Base-by-base conservation (phyloP, 2,329 filamentous ascomycete species). In the Claviceps sorghi region DNA sequence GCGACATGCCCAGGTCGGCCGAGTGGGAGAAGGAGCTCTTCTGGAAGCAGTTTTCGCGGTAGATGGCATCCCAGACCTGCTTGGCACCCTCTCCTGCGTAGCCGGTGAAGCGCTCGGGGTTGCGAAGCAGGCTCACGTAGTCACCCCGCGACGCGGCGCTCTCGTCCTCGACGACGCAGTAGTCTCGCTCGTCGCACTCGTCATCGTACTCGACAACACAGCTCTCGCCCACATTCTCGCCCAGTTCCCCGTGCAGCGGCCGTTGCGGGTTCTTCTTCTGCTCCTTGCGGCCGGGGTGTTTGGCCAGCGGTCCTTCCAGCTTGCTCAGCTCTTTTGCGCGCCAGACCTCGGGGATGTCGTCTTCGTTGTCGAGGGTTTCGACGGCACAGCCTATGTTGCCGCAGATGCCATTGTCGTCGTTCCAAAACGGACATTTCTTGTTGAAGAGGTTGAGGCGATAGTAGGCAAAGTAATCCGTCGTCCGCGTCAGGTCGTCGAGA, bases 151-250 rank as follows among this genome's bases (percentile, higher is more conserved):
- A 85, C 49, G 77, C 77, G 7, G 85, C 82, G 62, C 86, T 87
- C 70, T 97, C 90, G 64, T 98, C 93, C 61, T 98, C 93, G 0
- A 89, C 88, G 4, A 97, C 81, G 69, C 93, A 98, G 68, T 97
- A 98, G 66, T 98, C 93, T 58, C 93, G 80, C 59, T 96, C 86
- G 70, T 97, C 91, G 68, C 89, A 95, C 68, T 96, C 91, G 62
- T 96, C 91, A 62, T 97, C 91, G 64, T 95, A 95, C 70, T 98
- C 93, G 19, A 97, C 84, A 46, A 98, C 89, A 65, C 93, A 98
- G 67, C 88, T 95, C 72, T 98, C 93, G 50, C 88, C 89, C 0
- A 96, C 91, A 52, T 84, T 73, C 50, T 90, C 88, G 47, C 93
- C 93, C 9, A 98, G 70, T 60, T 83, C 77, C 17, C 91, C 91